A percentile compares a stretch with the other conserved stretches of the same genome.
Evolutionary conservation across 1,139 yeast species (phyloP).

Genomic region (Yamadazyma taylorii): DNA sequence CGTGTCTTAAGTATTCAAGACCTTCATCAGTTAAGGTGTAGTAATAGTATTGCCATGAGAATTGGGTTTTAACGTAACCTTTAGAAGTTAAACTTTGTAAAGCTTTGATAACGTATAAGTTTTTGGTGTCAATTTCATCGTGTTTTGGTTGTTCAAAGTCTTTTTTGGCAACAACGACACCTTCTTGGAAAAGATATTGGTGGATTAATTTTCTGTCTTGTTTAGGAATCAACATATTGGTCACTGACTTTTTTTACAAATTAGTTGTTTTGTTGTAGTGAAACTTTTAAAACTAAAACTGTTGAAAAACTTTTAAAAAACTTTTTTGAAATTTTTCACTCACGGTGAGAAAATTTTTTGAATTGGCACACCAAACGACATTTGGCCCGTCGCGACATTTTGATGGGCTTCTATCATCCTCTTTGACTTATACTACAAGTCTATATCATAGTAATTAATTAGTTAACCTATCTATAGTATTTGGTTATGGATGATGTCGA

Average conservation of each 20-base stretch:
- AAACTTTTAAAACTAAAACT: too few species aligned
- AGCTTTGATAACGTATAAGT: conserved; percentile 98
- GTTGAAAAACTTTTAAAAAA: background rate
- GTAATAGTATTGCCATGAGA: conserved; percentile 99
- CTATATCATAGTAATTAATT: too few species aligned
- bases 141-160: conserved; percentile 97
- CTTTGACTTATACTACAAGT: too few species aligned
- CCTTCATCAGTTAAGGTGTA: conserved; percentile 99
- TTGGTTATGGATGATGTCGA: too few species aligned
- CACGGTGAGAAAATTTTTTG: too few species aligned
- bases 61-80: conserved; percentile 99
- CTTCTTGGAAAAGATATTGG: conserved; percentile 99
- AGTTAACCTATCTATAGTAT: too few species aligned
- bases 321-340: too few species aligned
- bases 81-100: conserved; percentile 98
- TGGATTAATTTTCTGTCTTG: conserved; percentile 99
- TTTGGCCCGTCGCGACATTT: too few species aligned
- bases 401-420: too few species aligned
- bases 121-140: conserved; percentile 96
- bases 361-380: too few species aligned
- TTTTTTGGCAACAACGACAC: conserved; percentile 99
- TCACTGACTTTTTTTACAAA: conserved; percentile 11
- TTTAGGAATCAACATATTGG: conserved; percentile 96
- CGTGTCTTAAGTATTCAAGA: conserved; percentile 96
- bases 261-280: background rate